phyloP scores from a whole-genome alignment of 2,329 filamentous ascomycete species.

The Trichoderma sp. region DNA sequence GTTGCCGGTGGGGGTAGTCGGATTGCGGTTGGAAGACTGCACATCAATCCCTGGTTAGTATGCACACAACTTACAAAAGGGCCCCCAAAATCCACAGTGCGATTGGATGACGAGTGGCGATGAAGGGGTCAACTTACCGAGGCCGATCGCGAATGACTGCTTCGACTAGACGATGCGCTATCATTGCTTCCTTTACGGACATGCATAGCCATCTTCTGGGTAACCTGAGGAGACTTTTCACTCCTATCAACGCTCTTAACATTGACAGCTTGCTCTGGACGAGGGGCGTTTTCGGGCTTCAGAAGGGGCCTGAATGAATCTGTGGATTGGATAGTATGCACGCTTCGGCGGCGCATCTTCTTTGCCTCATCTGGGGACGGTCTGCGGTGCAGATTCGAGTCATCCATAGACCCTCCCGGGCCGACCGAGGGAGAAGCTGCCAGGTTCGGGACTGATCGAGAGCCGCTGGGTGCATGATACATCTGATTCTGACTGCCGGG shows the following conservation, averaged over 20 bases:
- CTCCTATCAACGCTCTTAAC: background rate
- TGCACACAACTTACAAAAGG: conserved; percentile 25
- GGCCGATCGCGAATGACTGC: conserved; percentile 57
- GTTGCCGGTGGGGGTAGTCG: conserved; percentile 51
- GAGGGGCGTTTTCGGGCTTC: conserved; percentile 7
- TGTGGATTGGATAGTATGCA: conserved; percentile 59
- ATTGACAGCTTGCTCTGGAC: background rate
- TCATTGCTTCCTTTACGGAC: conserved; percentile 58
- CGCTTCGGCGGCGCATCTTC: conserved; percentile 77
- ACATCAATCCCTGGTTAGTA: conserved; percentile 47
- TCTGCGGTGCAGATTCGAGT: conserved; percentile 61
- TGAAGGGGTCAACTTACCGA: conserved; percentile 56
- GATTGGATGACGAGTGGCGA: conserved; percentile 44
- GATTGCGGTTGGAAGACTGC: conserved; percentile 60
- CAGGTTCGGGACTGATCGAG: conserved; percentile 40
- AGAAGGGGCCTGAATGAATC: conserved; percentile 25
- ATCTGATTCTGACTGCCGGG: conserved; percentile 30
- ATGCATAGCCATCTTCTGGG: conserved; percentile 30
- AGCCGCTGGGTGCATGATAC: conserved; percentile 30
- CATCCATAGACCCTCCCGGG: conserved; percentile 59
- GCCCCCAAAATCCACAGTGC: conserved; percentile 24
- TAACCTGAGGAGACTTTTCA: conserved; percentile 9
- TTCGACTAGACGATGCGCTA: conserved; percentile 58
- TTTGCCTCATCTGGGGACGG: conserved; percentile 64
- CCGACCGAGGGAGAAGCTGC: conserved; percentile 44